Base-by-base conservation (phyloP, 495 filamentous ascomycete species). In the Darksidea phi region DNA sequence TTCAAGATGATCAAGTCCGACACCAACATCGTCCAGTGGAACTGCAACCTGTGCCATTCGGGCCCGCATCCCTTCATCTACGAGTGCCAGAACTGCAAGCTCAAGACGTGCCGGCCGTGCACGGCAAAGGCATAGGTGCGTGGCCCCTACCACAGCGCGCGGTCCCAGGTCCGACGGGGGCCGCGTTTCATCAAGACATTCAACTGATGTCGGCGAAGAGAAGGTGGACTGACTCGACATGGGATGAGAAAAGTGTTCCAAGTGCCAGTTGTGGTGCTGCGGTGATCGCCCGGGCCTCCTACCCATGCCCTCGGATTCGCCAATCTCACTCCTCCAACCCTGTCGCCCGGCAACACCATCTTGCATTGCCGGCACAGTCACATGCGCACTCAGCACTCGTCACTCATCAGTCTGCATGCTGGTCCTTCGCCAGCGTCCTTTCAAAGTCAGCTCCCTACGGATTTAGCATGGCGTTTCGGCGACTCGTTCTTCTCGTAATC, bases 1-100 rank as follows among this genome's bases (percentile, higher is more conserved):
- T 91, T 89, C 77, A 84, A 82, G 72, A 82, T 90, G 74, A 82
- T 92, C 74, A 92, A 92, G 75, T 84, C 83, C 7, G 85, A 90
- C 71, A 86, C 79, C 60, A 88, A 83, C 5, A 73, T 91, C 32
- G 81, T 92, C 56, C 79, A 88, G 64, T 92, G 88, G 88, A 84
- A 80, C 49, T 92, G 88, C 80, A 80, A 85, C 67, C 75, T 88
- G 70, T 92, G 88, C 73, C 85, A 87, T 67, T 84, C 81, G 6
- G 88, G 88, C 4, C 88, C 88, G 36, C 87, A 90, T 73, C 90
- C 87, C 87, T 86, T 81, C 74, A 91, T 92, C 71, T 89, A 83
- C 71, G 86, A 91, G 74, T 92, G 88, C 78, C 74, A 78, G 65
- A 85, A 86, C 70, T 92, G 88, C 80, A 86, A 88, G 72, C 74